These are phyloP conservation scores for Suhomyces kunorum DNA, from an alignment of 1,139 yeast species.

Conservation along the genomic window DNA sequence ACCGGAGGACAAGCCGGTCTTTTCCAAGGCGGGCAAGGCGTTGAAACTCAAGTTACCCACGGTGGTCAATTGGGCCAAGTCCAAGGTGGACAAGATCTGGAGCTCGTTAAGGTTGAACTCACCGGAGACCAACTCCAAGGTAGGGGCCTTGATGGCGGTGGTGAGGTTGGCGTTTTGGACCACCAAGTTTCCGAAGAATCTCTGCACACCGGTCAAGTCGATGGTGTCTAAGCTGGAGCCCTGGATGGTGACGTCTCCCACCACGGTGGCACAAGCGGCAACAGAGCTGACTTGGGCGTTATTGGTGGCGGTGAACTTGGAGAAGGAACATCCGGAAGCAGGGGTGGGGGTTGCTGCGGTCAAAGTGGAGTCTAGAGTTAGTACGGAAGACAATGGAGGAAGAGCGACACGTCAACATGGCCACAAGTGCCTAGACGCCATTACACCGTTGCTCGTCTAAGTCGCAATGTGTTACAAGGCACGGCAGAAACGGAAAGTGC, in stretches of 20 bases:
- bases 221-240: slow-evolving; percentile 60
- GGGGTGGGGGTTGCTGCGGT: slow-evolving; percentile 54
- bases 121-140: slow-evolving; percentile 73
- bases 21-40: slow-evolving; percentile 80
- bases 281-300: slow-evolving; percentile 76
- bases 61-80: slow-evolving; percentile 76
- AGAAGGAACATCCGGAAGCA: slow-evolving; percentile 57
- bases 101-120: slow-evolving; percentile 60
- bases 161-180: slow-evolving; percentile 67
- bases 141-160: slow-evolving; percentile 70
- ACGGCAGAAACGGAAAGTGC: no score
- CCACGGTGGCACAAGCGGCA: slow-evolving; percentile 73
- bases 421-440: no score
- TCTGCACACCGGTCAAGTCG: slow-evolving; percentile 56
- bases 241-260: slow-evolving; percentile 73
- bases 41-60: slow-evolving; percentile 78
- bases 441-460: no score
- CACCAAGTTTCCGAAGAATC: slow-evolving; percentile 74
- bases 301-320: slow-evolving; percentile 64
- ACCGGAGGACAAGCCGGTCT: slow-evolving; percentile 71
- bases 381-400: slow-evolving; percentile 8
- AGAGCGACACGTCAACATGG: no score
- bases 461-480: no score
- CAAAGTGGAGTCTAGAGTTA: slow-evolving; percentile 46
- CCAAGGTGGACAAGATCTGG: slow-evolving; percentile 66